A percentile compares a stretch with the other conserved stretches of the same genome.
Conservation (phyloP, 2,329 filamentous ascomycete species). For the Lachnellula occidentalis region DNA sequence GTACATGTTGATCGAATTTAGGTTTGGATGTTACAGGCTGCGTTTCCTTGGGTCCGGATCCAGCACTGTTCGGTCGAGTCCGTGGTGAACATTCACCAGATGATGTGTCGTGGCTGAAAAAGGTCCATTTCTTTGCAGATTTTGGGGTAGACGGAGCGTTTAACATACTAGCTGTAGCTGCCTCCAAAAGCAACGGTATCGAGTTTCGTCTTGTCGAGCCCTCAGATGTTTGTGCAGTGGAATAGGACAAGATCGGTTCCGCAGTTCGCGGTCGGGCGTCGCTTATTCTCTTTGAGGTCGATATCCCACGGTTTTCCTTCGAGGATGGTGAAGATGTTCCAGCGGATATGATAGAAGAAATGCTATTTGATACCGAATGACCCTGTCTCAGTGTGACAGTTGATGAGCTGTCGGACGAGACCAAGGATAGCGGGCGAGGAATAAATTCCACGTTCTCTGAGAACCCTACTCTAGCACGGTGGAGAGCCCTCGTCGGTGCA, state of each 20-base stretch:
- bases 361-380: slow-evolving; percentile 72
- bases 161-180: slow-evolving; percentile 4
- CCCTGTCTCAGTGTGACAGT: slow-evolving; percentile 61
- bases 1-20: slow-evolving; percentile 9
- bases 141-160: slow-evolving; percentile 31
- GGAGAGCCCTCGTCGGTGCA: slow-evolving; percentile 23
- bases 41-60: slow-evolving; percentile 30
- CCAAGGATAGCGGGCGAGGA: slow-evolving; percentile 72
- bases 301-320: slow-evolving; percentile 37
- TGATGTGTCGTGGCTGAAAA: slow-evolving; percentile 27
- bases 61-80: slow-evolving; percentile 39
- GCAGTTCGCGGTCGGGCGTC: slow-evolving; percentile 63
- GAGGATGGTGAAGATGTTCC: slow-evolving; percentile 39
- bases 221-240: slow-evolving; percentile 36
- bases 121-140: slow-evolving; percentile 32
- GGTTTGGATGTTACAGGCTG: slow-evolving; percentile 10
- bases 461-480: slow-evolving; percentile 70
- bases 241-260: slow-evolving; percentile 56
- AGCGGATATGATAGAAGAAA: slow-evolving; percentile 70
- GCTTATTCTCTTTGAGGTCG: slow-evolving; percentile 35
- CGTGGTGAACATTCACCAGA: slow-evolving; percentile 42
- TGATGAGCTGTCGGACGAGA: slow-evolving; percentile 79
- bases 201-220: slow-evolving; percentile 47
- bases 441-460: slow-evolving; percentile 81
- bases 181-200: slow-evolving; percentile 47